Evolutionary conservation across 179 eudicot species (phyloP).

Genomic region (Amaranthus tricolor): DNA sequence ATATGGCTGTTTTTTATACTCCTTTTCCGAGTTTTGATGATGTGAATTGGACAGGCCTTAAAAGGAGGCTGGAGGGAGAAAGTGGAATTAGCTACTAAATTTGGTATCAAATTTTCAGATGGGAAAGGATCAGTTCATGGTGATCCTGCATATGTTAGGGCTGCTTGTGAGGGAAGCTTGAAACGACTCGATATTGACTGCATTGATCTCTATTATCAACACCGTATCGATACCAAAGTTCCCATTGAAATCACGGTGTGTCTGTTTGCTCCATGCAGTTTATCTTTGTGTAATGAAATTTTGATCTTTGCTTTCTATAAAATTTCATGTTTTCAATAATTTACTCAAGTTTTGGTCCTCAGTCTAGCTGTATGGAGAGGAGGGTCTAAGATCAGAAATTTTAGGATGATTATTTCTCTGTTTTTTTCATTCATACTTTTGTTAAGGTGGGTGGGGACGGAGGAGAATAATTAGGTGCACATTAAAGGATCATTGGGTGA

Average conservation of each 20-base stretch:
- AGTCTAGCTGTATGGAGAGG: too few relatives aligned
- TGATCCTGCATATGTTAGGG: constrained; percentile 41
- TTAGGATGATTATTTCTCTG: too few relatives aligned
- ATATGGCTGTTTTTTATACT: too few relatives aligned
- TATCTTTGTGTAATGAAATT: too few relatives aligned
- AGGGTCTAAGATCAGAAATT: too few relatives aligned
- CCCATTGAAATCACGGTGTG: constrained; percentile 45
- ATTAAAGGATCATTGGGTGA: too few relatives aligned
- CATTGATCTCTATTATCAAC: constrained; percentile 43
- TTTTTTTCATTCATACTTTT: too few relatives aligned
- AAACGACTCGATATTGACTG: constrained; percentile 38
- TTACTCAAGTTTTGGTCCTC: too few relatives aligned
- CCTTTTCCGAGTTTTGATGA: neutral
- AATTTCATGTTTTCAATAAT: too few relatives aligned
- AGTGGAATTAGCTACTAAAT: constrained; percentile 45
- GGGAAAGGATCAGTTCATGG: constrained; percentile 22
- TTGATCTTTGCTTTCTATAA: too few relatives aligned
- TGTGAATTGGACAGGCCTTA: constrained; percentile 32
- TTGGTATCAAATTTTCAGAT: constrained; percentile 17
- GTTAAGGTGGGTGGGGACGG: too few relatives aligned
- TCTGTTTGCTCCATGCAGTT: neutral
- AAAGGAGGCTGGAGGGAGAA: constrained; percentile 37
- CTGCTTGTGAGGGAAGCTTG: constrained; percentile 49
- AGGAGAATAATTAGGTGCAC: too few relatives aligned
- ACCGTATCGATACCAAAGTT: constrained; percentile 34